Percentiles rank a stretch among this genome's conserved stretches.
Conservation (phyloP, 2,329 filamentous ascomycete genomes). For the Fusarium nisikadoi region DNA sequence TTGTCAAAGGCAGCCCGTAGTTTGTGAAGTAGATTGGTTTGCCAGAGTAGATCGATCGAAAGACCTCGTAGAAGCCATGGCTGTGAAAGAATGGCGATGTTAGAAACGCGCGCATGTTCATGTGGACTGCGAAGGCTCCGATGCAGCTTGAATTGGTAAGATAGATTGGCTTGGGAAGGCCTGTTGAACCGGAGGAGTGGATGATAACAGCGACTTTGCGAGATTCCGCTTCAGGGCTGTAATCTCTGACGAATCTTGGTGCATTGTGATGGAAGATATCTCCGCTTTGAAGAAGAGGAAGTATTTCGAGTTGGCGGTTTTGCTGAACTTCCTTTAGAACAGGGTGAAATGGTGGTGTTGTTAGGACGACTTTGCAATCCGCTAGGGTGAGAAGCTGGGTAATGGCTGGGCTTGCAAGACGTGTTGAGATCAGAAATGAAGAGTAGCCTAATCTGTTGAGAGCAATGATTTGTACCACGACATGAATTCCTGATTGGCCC, state of each 20-base stretch:
- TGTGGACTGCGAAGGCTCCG: constrained; percentile 55
- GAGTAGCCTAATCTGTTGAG: constrained; percentile 36
- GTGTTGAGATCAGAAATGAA: constrained; percentile 38
- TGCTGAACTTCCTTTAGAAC: constrained; percentile 30
- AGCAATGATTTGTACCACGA: constrained; percentile 37
- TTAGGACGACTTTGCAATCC: constrained; percentile 21
- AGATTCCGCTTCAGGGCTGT: constrained; percentile 24
- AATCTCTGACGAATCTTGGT: constrained; percentile 27
- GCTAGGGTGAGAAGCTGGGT: constrained; percentile 28
- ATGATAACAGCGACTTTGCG: constrained; percentile 40
- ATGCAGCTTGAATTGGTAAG: constrained; percentile 64
- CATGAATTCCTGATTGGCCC: constrained; percentile 32
- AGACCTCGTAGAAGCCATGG: constrained; percentile 66
- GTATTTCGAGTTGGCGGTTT: constrained; percentile 12
- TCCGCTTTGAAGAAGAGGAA: constrained; percentile 15
- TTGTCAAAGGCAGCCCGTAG: constrained; percentile 64
- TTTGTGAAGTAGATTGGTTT: constrained; percentile 66
- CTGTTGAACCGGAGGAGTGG: constrained; percentile 64
- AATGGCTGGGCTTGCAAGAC: constrained; percentile 33
- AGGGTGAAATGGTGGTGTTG: constrained; percentile 30
- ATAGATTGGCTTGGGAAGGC: constrained; percentile 71
- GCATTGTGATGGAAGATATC: constrained; percentile 21
- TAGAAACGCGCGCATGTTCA: constrained; percentile 60
- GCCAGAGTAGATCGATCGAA: constrained; percentile 61
- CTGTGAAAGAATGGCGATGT: constrained; percentile 69